Conservation (phyloP, 1,284 basidiomycete genomes). For the Prillingera fragicola region DNA sequence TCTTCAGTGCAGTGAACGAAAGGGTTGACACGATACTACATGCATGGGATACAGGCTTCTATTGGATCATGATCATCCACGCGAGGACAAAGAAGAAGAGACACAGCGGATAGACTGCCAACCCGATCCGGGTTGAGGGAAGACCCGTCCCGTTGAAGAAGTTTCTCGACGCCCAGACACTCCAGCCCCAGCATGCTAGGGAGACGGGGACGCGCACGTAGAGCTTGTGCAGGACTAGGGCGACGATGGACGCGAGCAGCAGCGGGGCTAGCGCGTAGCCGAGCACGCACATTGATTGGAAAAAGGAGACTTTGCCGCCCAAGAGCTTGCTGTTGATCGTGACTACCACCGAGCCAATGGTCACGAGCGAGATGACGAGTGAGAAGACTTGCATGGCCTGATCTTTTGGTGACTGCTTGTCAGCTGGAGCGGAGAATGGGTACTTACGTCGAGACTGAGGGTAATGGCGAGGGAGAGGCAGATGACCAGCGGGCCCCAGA, state of each 20-base stretch:
- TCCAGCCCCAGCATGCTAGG: slow-evolving; percentile 82
- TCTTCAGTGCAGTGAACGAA: too few species aligned
- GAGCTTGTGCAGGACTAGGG: slow-evolving; percentile 76
- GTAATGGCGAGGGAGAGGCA: slow-evolving; percentile 79
- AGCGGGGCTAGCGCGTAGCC: slow-evolving; percentile 87
- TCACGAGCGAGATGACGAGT: slow-evolving; percentile 83
- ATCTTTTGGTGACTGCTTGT: slow-evolving; percentile 64
- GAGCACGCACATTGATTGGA: slow-evolving; percentile 59
- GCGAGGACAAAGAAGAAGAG: slow-evolving; percentile 58
- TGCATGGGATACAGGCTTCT: slow-evolving; percentile 1
- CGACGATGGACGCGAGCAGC: slow-evolving; percentile 77
- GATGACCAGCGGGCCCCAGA: slow-evolving; percentile 88
- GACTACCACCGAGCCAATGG: slow-evolving; percentile 78
- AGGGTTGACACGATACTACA: too few species aligned
- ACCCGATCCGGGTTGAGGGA: slow-evolving; percentile 73
- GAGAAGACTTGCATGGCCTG: slow-evolving; percentile 87
- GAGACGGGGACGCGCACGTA: slow-evolving; percentile 80
- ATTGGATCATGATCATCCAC: slow-evolving; percentile 93
- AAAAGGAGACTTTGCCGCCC: slow-evolving; percentile 81
- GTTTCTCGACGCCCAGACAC: slow-evolving; percentile 90
- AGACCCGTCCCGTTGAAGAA: slow-evolving; percentile 90
- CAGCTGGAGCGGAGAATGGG: neutral
- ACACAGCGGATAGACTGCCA: slow-evolving; percentile 87
- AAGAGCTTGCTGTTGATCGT: slow-evolving; percentile 91
- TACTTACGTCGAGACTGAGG: slow-evolving; percentile 75